Percentiles rank a stretch among this genome's conserved stretches.
Evolutionary conservation across 768 basidiomycete species (phyloP).

Genomic region (Mrakia gelida): DNA sequence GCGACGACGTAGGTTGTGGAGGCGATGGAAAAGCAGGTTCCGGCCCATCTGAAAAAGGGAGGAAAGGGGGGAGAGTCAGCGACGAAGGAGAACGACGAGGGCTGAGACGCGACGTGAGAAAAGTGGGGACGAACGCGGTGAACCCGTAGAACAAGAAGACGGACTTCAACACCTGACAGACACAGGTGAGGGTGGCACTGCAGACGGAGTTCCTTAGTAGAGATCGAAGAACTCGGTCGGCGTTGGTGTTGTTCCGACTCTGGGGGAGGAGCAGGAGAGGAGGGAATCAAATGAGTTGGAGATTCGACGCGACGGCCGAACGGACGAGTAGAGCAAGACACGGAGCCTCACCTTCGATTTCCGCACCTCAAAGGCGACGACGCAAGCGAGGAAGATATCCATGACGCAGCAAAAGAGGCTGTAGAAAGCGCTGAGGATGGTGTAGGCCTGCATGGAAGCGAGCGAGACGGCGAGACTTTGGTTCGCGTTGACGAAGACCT

Average conservation of each 20-base stretch:
- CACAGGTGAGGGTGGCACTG: not conserved
- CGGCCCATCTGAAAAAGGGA: not conserved
- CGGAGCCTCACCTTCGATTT: slow-evolving; percentile 1
- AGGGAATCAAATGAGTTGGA: not conserved
- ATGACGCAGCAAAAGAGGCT: not conserved
- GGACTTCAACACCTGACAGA: not conserved
- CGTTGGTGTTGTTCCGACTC: not conserved
- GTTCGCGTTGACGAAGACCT: not conserved
- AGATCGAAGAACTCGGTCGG: not conserved
- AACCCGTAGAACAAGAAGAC: not conserved
- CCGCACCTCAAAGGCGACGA: not conserved
- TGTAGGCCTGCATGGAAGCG: not conserved
- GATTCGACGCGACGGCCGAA: not conserved
- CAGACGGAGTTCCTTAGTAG: not conserved
- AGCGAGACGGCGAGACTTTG: not conserved
- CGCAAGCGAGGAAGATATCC: not conserved
- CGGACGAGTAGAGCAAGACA: not conserved
- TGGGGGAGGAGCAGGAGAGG: not conserved
- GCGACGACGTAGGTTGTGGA: not conserved
- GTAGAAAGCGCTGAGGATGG: slow-evolving; percentile 1
- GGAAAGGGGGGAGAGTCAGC: not conserved
- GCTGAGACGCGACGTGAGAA: not conserved
- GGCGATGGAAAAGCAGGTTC: not conserved
- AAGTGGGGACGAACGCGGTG: not conserved
- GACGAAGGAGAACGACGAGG: not conserved